Percentiles rank a stretch among this genome's conserved stretches.
phyloP scores from a whole-genome alignment of 208 protist genomes.

The Phytomonas francai region DNA sequence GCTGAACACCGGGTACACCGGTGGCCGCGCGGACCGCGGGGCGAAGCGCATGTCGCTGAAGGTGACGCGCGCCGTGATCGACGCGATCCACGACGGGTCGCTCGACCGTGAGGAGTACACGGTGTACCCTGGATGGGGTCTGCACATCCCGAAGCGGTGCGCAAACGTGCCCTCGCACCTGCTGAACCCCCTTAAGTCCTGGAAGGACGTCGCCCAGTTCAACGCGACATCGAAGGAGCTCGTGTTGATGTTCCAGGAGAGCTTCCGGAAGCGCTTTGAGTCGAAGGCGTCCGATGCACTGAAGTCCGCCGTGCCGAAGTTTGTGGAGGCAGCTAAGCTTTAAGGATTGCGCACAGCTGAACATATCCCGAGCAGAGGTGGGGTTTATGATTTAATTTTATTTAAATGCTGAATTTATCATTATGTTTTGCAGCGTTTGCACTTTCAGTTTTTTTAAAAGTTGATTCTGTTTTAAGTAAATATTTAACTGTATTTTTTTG shows the following conservation, averaged over 20 bases:
- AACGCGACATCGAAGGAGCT: constrained; percentile 76
- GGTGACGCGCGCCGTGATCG: constrained; percentile 93
- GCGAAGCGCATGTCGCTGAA: constrained; percentile 87
- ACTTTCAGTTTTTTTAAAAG: too few relatives aligned
- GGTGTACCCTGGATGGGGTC: constrained; percentile 80
- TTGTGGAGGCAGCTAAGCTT: constrained; percentile 36
- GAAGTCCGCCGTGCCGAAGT: constrained; percentile 75
- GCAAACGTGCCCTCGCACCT: constrained; percentile 76
- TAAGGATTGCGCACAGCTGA: constrained; percentile 11
- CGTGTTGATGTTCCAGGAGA: constrained; percentile 87
- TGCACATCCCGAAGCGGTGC: constrained; percentile 79
- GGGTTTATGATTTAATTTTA: background rate
- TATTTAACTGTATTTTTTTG: constrained; percentile 9
- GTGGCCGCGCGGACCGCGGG: constrained; percentile 76
- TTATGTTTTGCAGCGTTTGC: too few relatives aligned
- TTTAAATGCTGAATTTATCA: background rate
- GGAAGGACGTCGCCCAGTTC: constrained; percentile 85
- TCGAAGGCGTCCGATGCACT: constrained; percentile 71
- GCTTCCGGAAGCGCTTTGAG: constrained; percentile 88
- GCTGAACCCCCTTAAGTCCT: constrained; percentile 87
- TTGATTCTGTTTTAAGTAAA: background rate
- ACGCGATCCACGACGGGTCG: constrained; percentile 92
- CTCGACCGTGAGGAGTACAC: constrained; percentile 69
- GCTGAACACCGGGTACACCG: constrained; percentile 94
- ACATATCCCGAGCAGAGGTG: background rate